Percentiles rank a stretch among this genome's conserved stretches.
phyloP scores from a whole-genome alignment of 2,329 filamentous ascomycete species.

The Graphilbum fragrans region DNA sequence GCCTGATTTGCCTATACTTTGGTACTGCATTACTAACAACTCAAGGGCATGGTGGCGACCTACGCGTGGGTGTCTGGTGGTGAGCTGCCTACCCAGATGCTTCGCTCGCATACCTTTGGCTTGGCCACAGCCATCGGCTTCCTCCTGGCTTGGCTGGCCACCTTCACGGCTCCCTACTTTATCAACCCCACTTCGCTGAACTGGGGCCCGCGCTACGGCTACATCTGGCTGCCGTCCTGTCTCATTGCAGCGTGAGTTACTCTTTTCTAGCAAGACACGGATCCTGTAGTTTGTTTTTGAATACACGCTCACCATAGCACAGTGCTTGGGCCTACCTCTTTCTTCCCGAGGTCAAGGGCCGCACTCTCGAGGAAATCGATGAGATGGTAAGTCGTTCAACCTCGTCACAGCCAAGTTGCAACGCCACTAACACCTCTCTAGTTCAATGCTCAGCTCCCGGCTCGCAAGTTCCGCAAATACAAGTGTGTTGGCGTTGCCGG shows the following conservation, averaged over 20 bases:
- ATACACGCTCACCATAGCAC: no score
- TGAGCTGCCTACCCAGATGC: conserved; percentile 42
- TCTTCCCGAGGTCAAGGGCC: conserved; percentile 40
- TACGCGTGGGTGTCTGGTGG: conserved; percentile 47
- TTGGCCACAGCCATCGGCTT: conserved; percentile 40
- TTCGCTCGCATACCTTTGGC: conserved; percentile 45
- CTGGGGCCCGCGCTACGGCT: conserved; percentile 47
- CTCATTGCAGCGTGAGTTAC: conserved; percentile 16
- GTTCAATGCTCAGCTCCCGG: conserved; percentile 25
- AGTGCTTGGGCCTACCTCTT: conserved; percentile 31
- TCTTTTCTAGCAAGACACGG: not conserved
- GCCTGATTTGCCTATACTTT: no score
- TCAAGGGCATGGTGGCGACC: conserved; percentile 32
- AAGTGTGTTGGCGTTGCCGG: conserved; percentile 12
- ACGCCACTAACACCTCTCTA: conserved; percentile 6
- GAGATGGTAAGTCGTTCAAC: conserved; percentile 29
- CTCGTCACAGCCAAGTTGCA: not conserved
- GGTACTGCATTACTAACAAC: not conserved
- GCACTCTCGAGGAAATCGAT: conserved; percentile 40
- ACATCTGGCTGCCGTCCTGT: conserved; percentile 36
- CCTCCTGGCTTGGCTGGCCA: conserved; percentile 42
- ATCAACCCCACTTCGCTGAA: conserved; percentile 40
- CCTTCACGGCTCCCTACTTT: conserved; percentile 47
- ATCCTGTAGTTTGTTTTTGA: not conserved
- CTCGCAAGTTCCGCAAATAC: conserved; percentile 28